phyloP scores from a whole-genome alignment of 371 early-diverging fungal species.

The Mortierella sp. region DNA sequence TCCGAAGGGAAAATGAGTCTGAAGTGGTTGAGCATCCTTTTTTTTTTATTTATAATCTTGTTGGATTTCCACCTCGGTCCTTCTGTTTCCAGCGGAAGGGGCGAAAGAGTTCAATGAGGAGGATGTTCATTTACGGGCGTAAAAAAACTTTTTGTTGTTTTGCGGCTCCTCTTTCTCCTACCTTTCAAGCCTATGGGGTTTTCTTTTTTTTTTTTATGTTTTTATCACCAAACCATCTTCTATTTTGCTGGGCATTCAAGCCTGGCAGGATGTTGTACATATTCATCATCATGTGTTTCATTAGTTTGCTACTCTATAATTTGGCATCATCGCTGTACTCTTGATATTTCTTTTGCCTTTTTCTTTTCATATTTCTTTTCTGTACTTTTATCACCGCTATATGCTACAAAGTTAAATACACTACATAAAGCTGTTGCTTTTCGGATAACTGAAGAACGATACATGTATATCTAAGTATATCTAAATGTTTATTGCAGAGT shows the following conservation, averaged over 20 bases:
- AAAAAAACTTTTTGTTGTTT: slow-evolving; percentile 53
- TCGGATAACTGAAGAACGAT: no score
- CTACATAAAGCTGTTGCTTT: not conserved
- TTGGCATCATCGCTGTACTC: slow-evolving; percentile 9
- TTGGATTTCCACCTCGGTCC: slow-evolving; percentile 48
- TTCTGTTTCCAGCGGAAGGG: not conserved
- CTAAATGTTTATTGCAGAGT: no score
- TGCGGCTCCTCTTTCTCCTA: slow-evolving; percentile 58
- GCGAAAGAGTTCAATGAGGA: slow-evolving; percentile 50
- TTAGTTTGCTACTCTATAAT: not conserved
- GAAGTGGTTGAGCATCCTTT: slow-evolving; percentile 56
- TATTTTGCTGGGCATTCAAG: slow-evolving; percentile 11
- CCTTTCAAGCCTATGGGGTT: slow-evolving; percentile 31
- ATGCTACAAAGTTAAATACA: not conserved
- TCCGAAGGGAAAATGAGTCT: slow-evolving; percentile 58
- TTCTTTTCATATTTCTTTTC: slow-evolving; percentile 11
- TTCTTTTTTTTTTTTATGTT: slow-evolving; percentile 30
- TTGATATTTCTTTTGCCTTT: slow-evolving; percentile 15
- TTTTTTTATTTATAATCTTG: slow-evolving; percentile 10
- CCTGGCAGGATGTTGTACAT: slow-evolving; percentile 35
- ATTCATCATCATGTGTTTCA: slow-evolving; percentile 12
- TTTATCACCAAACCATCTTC: slow-evolving; percentile 19
- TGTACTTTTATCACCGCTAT: slow-evolving; percentile 23
- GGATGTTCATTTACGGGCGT: slow-evolving; percentile 55
- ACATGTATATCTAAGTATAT: no score